Evolutionary conservation across 2,329 filamentous ascomycete genomes (phyloP).

Genomic region (Triangularia verruculosa): DNA sequence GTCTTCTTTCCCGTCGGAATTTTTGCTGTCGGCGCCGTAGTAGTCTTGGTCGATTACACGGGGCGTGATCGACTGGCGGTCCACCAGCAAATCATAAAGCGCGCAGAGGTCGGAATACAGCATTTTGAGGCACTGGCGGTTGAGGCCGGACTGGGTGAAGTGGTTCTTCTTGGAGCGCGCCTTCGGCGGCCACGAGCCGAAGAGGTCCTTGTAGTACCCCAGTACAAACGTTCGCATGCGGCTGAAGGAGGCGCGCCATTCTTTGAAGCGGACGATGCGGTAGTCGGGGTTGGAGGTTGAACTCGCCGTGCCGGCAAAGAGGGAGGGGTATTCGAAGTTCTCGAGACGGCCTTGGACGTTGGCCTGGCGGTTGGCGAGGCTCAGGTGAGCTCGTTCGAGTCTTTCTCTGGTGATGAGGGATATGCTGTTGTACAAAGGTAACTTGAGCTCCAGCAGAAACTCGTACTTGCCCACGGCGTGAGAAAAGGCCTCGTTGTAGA

Average conservation of each 20-base stretch:
- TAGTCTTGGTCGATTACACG: conserved; percentile 66
- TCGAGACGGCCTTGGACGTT: conserved; percentile 71
- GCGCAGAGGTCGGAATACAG: conserved; percentile 83
- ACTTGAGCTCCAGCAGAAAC: conserved; percentile 63
- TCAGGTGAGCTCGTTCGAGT: conserved; percentile 78
- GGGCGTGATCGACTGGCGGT: conserved; percentile 74
- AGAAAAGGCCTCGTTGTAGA: conserved; percentile 90
- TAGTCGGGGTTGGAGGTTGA: conserved; percentile 76
- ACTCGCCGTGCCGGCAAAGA: conserved; percentile 84
- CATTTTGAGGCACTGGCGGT: conserved; percentile 75
- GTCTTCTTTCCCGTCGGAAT: conserved; percentile 32
- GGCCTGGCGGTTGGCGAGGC: conserved; percentile 69
- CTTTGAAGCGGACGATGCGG: conserved; percentile 76
- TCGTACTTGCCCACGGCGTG: conserved; percentile 87
- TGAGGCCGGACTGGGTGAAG: conserved; percentile 81
- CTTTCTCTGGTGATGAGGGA: conserved; percentile 69
- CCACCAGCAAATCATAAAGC: conserved; percentile 84
- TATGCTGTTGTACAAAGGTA: conserved; percentile 67
- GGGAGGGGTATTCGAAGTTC: conserved; percentile 84
- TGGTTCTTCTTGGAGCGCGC: conserved; percentile 88
- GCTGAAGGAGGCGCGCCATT: conserved; percentile 73
- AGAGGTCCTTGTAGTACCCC: conserved; percentile 59
- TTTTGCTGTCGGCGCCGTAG: conserved; percentile 25
- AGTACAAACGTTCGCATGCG: conserved; percentile 73
- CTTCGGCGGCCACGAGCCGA: conserved; percentile 82